phyloP scores from a whole-genome alignment of 495 filamentous ascomycete genomes.

The Neurospora sublineolata region DNA sequence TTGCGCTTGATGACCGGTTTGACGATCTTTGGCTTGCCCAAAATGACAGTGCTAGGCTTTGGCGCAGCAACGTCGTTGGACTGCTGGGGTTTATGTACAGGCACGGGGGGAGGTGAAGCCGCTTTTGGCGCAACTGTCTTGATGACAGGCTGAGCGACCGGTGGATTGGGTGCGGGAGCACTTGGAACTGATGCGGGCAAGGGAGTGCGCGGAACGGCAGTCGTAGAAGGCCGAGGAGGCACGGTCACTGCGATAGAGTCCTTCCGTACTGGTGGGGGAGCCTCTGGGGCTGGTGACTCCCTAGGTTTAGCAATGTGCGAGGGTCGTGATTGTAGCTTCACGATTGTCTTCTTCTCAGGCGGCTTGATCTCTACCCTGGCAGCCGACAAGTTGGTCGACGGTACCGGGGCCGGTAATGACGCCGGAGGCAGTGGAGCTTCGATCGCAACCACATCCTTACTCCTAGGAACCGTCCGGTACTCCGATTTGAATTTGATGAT shows the following conservation, averaged over 20 bases:
- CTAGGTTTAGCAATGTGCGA: neutral
- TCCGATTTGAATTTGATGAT: conserved; percentile 22
- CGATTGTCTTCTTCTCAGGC: conserved; percentile 20
- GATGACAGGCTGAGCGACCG: conserved; percentile 14
- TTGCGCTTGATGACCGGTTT: conserved; percentile 24
- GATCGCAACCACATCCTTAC: conserved; percentile 6
- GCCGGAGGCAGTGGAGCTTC: conserved; percentile 4
- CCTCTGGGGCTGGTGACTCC: conserved; percentile 3
- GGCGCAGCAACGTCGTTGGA: neutral
- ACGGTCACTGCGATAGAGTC: conserved; percentile 19
- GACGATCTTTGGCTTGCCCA: conserved; percentile 8
- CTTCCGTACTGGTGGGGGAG: conserved; percentile 12
- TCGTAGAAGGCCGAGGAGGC: conserved; percentile 2
- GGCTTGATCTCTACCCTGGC: conserved; percentile 14
- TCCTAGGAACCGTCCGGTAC: conserved; percentile 23
- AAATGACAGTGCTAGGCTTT: neutral
- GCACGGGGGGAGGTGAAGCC: conserved; percentile 1
- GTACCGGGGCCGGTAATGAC: conserved; percentile 5
- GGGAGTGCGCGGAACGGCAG: neutral
- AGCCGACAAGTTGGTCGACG: neutral
- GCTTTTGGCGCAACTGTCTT: conserved; percentile 4
- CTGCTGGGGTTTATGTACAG: neutral
- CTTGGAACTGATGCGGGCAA: neutral
- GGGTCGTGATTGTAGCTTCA: neutral
- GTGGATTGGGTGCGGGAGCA: conserved; percentile 12